Conservation (phyloP, 2,329 filamentous ascomycete genomes). For the Aspergillus fischeri region DNA sequence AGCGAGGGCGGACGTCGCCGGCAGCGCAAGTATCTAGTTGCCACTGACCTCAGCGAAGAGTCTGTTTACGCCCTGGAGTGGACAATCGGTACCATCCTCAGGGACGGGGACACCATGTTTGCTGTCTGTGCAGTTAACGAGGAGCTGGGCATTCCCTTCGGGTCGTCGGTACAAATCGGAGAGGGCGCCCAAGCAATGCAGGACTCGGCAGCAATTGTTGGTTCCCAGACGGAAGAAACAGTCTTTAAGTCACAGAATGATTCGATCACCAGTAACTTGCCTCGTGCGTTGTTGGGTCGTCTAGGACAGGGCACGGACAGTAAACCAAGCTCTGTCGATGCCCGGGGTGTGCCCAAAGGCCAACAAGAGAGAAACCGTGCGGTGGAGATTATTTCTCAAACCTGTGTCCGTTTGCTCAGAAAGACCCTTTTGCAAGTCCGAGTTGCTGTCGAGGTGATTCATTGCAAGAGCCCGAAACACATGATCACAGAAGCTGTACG, state of each 20-base stretch:
- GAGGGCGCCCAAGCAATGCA: slow-evolving; percentile 72
- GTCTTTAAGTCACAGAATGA: slow-evolving; percentile 38
- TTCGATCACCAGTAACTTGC: slow-evolving; percentile 20
- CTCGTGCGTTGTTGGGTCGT: slow-evolving; percentile 31
- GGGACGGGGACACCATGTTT: slow-evolving; percentile 89
- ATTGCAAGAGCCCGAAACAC: slow-evolving; percentile 96
- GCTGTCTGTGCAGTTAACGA: slow-evolving; percentile 93
- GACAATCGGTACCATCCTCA: slow-evolving; percentile 91
- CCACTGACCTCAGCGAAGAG: slow-evolving; percentile 90
- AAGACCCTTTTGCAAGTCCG: slow-evolving; percentile 91
- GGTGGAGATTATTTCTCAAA: slow-evolving; percentile 77
- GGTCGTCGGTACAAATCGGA: slow-evolving; percentile 50
- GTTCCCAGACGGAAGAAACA: slow-evolving; percentile 54
- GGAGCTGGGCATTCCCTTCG: slow-evolving; percentile 50
- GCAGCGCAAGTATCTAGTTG: slow-evolving; percentile 88
- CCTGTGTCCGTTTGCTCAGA: slow-evolving; percentile 77
- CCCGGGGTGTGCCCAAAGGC: slow-evolving; percentile 53
- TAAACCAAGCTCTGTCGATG: slow-evolving; percentile 43
- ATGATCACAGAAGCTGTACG: slow-evolving; percentile 84
- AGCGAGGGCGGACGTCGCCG: slow-evolving; percentile 74
- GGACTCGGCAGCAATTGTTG: slow-evolving; percentile 70
- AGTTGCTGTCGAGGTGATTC: slow-evolving; percentile 91
- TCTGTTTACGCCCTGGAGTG: slow-evolving; percentile 93
- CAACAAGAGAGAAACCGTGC: slow-evolving; percentile 79
- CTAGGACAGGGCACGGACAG: slow-evolving; percentile 37